Percentiles rank a stretch among this genome's conserved stretches.
Evolutionary conservation across 495 filamentous ascomycete species (phyloP).

Genomic region (Hypoxylon intermedium): DNA sequence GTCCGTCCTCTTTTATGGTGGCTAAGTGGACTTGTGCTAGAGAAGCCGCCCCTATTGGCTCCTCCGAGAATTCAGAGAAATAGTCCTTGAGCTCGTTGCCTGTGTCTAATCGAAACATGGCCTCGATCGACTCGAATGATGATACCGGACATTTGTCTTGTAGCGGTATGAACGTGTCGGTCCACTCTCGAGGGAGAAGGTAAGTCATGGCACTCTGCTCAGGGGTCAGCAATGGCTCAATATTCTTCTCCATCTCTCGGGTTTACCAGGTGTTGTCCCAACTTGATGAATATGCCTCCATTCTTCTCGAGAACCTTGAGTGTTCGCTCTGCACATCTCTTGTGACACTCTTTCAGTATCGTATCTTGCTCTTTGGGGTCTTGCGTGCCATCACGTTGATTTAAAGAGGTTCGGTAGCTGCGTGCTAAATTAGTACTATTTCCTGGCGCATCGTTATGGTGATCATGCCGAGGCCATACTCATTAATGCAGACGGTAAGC

Average conservation of each 20-base stretch:
- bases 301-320: slow-evolving; percentile 88
- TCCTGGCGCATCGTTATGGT: neutral
- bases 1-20: slow-evolving; percentile 80
- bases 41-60: slow-evolving; percentile 89
- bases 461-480: slow-evolving; percentile 64
- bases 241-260: neutral
- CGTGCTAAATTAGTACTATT: slow-evolving; percentile 6
- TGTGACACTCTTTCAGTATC: slow-evolving; percentile 83
- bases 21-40: slow-evolving; percentile 94
- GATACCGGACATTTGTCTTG: slow-evolving; percentile 97
- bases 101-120: slow-evolving; percentile 85
- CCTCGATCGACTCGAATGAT: slow-evolving; percentile 83
- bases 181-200: slow-evolving; percentile 92
- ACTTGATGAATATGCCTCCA: slow-evolving; percentile 97
- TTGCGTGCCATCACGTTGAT: slow-evolving; percentile 63
- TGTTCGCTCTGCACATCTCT: slow-evolving; percentile 86
- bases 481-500: slow-evolving; percentile 83
- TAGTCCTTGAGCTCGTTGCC: slow-evolving; percentile 78
- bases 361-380: slow-evolving; percentile 67
- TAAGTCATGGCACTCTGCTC: slow-evolving; percentile 89
- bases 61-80: slow-evolving; percentile 80
- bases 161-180: slow-evolving; percentile 91
- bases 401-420: slow-evolving; percentile 85
- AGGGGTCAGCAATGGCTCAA: slow-evolving; percentile 24
- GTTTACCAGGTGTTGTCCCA: slow-evolving; percentile 86